phyloP scores from a whole-genome alignment of 179 eudicot species.

The Carnegiea gigantea region DNA sequence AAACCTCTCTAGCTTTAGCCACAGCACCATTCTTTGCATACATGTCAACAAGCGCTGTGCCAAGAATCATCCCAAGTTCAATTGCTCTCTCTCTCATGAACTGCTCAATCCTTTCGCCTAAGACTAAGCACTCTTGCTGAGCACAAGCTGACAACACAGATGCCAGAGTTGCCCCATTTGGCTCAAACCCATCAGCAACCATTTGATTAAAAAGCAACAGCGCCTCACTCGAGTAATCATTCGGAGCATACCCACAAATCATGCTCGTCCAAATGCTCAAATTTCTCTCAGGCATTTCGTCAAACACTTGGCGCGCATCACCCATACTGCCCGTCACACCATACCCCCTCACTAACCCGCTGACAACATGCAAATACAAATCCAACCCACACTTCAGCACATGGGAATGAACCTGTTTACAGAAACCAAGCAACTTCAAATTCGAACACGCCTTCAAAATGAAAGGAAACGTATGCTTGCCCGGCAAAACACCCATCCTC shows the following conservation, averaged over 20 bases:
- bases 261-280: constrained; percentile 69
- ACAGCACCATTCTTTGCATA: constrained; percentile 64
- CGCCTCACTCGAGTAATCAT: constrained; percentile 37
- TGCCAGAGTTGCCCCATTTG: constrained; percentile 55
- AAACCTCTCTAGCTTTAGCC: constrained; percentile 41
- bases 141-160: constrained; percentile 77
- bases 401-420: constrained; percentile 50
- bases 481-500: constrained; percentile 38
- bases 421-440: constrained; percentile 20
- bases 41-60: constrained; percentile 71
- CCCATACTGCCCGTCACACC: constrained; percentile 27
- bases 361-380: constrained; percentile 48
- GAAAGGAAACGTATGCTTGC: constrained; percentile 65
- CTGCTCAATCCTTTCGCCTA: constrained; percentile 48
- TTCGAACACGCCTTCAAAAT: constrained; percentile 51
- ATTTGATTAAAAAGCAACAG: constrained; percentile 48
- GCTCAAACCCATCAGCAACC: constrained; percentile 47
- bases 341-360: constrained; percentile 50
- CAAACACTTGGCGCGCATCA: constrained; percentile 50
- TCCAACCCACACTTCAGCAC: constrained; percentile 52
- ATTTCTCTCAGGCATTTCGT: constrained; percentile 47
- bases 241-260: constrained; percentile 69
- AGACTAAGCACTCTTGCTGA: constrained; percentile 48
- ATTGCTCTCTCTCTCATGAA: constrained; percentile 43
- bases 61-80: constrained; percentile 53